Base-by-base conservation (phyloP, 352 stramenopile genomes). In the Pythium diclinum region DNA sequence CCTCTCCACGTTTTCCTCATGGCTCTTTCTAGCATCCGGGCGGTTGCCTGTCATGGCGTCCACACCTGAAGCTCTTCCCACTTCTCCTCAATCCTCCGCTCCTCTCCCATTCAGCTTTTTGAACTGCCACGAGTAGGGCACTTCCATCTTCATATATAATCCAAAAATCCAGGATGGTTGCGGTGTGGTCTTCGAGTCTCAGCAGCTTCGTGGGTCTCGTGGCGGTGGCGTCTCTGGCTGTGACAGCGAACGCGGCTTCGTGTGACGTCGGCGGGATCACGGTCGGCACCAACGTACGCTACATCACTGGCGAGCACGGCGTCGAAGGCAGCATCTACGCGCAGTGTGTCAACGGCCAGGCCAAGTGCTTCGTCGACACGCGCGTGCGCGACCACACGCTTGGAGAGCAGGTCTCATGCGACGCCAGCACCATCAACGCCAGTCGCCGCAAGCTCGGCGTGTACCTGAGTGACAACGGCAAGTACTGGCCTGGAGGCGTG, bases 321-420 rank as follows among this genome's bases (percentile, higher is more conserved):
- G 54, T 80, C 46, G 53, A 67, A 42, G 70, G 70, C 16, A 76
- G 67, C 65, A 80, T 80, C 64, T 80, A 80, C 73, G 73, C 73
- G n/a, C 69, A 66, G 47, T 80, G 73, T 49, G 49, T 64, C 14
- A 58, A 65, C 59, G 59, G 55, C 52, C 51, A 69, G 38, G 48
- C 73, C 21, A 51, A 57, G 44, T 80, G 73, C 55, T 80, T 71
- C 40, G 33, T 71, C 13, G 70, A 80, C 67, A 74, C 57, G 23
- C 70, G 71, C 52, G 67, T 80, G 51, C 73, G 73, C 6, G 73
- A 80, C 59, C 61, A 73, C 28, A 49, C 36, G 16, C 53, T 38
- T 4, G 64, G 63, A 7, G 61, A 77, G 28, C 21, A 65, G 32
- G 49, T 80, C 21, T 46, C 70, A 6, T 80, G 73, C 38, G 71